Percentiles rank a stretch among this genome's conserved stretches.
Conservation (phyloP, 2,329 filamentous ascomycete genomes). For the Colletotrichum abscissum region DNA sequence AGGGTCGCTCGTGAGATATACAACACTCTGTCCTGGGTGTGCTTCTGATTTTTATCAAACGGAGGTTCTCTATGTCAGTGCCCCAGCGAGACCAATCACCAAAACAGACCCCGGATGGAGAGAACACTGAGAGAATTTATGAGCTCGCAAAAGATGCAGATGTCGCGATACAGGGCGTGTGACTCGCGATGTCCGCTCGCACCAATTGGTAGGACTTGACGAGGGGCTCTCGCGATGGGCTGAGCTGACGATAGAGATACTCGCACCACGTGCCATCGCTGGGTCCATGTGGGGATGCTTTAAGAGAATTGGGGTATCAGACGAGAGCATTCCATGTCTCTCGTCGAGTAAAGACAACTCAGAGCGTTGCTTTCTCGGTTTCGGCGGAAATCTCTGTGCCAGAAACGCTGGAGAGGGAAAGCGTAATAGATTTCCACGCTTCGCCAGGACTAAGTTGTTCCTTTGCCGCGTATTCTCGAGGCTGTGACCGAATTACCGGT, state of each 20-base stretch:
- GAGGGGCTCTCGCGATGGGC: background rate
- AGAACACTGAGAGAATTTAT: background rate
- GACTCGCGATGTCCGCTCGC: background rate
- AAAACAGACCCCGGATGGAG: background rate
- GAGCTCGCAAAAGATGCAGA: background rate
- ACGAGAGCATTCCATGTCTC: background rate
- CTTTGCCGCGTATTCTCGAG: background rate
- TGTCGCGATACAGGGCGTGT: conserved; percentile 12
- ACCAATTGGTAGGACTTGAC: background rate
- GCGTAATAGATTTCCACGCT: background rate
- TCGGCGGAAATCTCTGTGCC: background rate
- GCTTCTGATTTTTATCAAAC: background rate
- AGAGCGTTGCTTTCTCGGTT: background rate
- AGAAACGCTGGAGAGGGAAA: background rate
- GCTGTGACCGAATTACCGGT: background rate
- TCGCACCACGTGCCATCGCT: background rate
- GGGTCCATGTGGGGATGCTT: background rate
- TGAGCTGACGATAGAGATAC: too few species aligned
- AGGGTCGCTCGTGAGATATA: background rate
- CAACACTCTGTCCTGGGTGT: background rate
- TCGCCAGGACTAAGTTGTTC: background rate
- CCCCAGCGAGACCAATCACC: background rate
- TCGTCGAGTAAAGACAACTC: background rate
- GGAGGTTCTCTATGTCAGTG: background rate
- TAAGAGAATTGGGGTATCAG: background rate